Percentiles rank a stretch among this genome's conserved stretches.
Evolutionary conservation across 352 stramenopile species (phyloP).

Genomic region (Lagenidium giganteum): DNA sequence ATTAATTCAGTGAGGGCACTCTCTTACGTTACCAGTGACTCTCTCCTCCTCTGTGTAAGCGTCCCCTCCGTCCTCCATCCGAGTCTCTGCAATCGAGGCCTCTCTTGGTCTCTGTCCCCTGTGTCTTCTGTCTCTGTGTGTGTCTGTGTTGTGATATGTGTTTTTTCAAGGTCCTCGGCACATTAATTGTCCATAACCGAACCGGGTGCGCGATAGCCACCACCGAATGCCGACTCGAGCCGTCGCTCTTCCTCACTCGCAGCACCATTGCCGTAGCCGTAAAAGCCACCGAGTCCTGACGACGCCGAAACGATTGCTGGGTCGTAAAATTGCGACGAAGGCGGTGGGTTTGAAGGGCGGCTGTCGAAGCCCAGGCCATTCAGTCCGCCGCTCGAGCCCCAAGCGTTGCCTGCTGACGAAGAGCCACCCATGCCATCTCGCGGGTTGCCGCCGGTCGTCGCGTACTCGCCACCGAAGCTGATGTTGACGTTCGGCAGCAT

Average conservation of each 20-base stretch:
- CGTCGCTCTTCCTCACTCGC: slow-evolving; percentile 21
- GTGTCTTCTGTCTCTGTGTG: slow-evolving; percentile 14
- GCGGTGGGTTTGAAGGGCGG: too few species aligned
- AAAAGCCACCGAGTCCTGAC: slow-evolving; percentile 18
- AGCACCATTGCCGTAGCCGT: slow-evolving; percentile 29
- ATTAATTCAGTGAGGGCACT: too few species aligned
- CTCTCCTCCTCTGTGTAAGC: slow-evolving; percentile 1
- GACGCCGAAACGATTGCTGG: slow-evolving; percentile 39
- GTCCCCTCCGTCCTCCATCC: neutral
- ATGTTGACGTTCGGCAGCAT: slow-evolving; percentile 89
- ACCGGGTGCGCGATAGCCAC: slow-evolving; percentile 32
- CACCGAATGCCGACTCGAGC: slow-evolving; percentile 27
- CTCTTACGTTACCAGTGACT: neutral
- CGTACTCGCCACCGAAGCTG: slow-evolving; percentile 74
- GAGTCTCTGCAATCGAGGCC: neutral
- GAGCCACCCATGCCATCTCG: neutral
- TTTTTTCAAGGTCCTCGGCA: slow-evolving; percentile 6
- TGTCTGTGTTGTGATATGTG: slow-evolving; percentile 4
- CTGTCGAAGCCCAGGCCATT: too few species aligned
- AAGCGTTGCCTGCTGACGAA: too few species aligned
- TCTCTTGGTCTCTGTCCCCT: slow-evolving; percentile 2
- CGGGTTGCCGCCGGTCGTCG: slow-evolving; percentile 5
- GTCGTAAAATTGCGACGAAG: slow-evolving; percentile 32
- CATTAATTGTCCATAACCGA: slow-evolving; percentile 42
- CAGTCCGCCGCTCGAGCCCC: slow-evolving; percentile 2